Conservation (phyloP, 78 protist genomes). For the slime mould (Dictyostelium discoideum) region dicty_2.7 NC_007090.3:2840001-2840500, state of each 20-base stretch:
- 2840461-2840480: slow-evolving; percentile 68
- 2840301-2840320: slow-evolving; percentile 49
- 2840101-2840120: slow-evolving; percentile 66
- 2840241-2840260: slow-evolving; percentile 81
- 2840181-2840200: slow-evolving; percentile 40
- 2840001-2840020: slow-evolving; percentile 38
- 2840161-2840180: slow-evolving; percentile 13
- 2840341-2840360: slow-evolving; percentile 16
- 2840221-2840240: slow-evolving; percentile 84
- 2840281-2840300: slow-evolving; percentile 78
- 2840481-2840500: slow-evolving; percentile 72
- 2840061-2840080: slow-evolving; percentile 25
- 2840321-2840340: slow-evolving; percentile 38
- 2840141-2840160: slow-evolving; percentile 9
- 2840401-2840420: slow-evolving; percentile 71
- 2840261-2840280: slow-evolving; percentile 80
- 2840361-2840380: slow-evolving; percentile 81
- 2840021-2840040: slow-evolving; percentile 79
- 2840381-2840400: slow-evolving; percentile 61
- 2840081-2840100: slow-evolving; percentile 40
- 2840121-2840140: slow-evolving; percentile 53
- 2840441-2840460: slow-evolving; percentile 70
- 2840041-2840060: slow-evolving; percentile 60
- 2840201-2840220: slow-evolving; percentile 80
- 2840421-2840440: slow-evolving; percentile 83